phyloP scores from a whole-genome alignment of 345 rosid species.

The Jatropha curcas region DNA sequence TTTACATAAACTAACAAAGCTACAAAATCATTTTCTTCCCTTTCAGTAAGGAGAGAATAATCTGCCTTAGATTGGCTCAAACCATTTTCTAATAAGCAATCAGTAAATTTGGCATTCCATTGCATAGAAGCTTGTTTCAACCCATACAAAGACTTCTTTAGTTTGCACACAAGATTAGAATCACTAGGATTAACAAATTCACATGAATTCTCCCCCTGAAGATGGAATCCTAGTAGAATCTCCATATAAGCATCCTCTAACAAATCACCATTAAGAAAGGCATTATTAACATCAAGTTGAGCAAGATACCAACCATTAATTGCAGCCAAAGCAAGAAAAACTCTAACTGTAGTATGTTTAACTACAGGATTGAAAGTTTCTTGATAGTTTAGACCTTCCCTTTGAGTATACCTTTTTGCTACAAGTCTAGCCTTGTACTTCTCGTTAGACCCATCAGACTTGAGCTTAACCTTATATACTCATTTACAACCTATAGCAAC shows the following conservation, averaged over 20 bases:
- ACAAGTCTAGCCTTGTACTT: background rate
- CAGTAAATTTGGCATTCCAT: background rate
- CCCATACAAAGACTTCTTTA: background rate
- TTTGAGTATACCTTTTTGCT: background rate
- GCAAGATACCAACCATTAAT: background rate
- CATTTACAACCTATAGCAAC: background rate
- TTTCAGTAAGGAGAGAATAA: background rate
- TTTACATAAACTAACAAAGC: background rate
- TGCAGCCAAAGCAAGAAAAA: background rate
- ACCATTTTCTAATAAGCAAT: background rate
- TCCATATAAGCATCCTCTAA: background rate
- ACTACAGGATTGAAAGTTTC: background rate
- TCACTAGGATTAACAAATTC: background rate
- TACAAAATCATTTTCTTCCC: background rate
- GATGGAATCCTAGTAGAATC: background rate
- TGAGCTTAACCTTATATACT: background rate
- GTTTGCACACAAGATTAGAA: background rate
- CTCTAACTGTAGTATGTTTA: background rate
- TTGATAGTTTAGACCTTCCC: background rate
- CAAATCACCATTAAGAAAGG: background rate
- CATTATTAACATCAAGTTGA: background rate
- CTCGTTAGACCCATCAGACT: background rate
- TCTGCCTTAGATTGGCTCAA: background rate
- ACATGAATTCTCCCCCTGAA: too few relatives aligned
- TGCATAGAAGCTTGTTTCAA: background rate